Evolutionary conservation across 1,139 yeast genomes (phyloP).

Genomic region (Suhomyces choctaworum): DNA sequence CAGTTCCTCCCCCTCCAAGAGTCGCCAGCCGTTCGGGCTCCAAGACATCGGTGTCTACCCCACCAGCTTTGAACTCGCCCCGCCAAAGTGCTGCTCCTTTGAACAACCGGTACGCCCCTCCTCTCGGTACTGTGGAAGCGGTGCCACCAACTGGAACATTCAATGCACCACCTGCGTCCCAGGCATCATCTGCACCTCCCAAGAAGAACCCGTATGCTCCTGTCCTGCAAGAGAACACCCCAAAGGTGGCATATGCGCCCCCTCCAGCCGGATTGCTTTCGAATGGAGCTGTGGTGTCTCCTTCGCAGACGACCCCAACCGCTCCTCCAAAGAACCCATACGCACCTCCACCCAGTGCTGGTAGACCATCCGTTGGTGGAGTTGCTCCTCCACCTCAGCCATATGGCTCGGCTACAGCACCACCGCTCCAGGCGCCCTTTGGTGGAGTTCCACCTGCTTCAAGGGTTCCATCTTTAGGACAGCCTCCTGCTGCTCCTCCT

Average conservation of each 20-base stretch:
- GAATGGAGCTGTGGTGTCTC: constrained; percentile 5
- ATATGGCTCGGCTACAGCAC: constrained; percentile 5
- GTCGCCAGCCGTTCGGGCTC: constrained; percentile 34
- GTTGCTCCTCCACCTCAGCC: constrained; percentile 23
- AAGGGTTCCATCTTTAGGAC: constrained; percentile 12
- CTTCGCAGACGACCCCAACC: constrained; percentile 2
- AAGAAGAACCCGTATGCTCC: constrained; percentile 23
- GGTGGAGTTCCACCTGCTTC: constrained; percentile 22
- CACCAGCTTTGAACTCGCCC: constrained; percentile 19
- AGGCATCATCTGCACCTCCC: constrained; percentile 13
- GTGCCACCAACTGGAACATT: constrained; percentile 6
- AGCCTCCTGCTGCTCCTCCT: constrained; percentile 11
- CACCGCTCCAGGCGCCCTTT: constrained; percentile 15
- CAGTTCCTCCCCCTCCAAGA: constrained; percentile 38
- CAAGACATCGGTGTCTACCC: constrained; percentile 19
- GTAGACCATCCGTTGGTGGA: constrained; percentile 5
- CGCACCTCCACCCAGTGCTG: constrained; percentile 29
- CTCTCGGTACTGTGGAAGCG: constrained; percentile 20
- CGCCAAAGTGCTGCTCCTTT: constrained; percentile 20
- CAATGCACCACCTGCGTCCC: constrained; percentile 14
- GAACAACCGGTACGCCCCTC: constrained; percentile 46
- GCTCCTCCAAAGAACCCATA: constrained; percentile 41
- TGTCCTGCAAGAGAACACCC: constrained; percentile 5
- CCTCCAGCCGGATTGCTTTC: neutral
- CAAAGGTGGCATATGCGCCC: constrained; percentile 18